Evolutionary conservation across 2,329 filamentous ascomycete genomes (phyloP).

Genomic region (Teratosphaeria zuluensis): DNA sequence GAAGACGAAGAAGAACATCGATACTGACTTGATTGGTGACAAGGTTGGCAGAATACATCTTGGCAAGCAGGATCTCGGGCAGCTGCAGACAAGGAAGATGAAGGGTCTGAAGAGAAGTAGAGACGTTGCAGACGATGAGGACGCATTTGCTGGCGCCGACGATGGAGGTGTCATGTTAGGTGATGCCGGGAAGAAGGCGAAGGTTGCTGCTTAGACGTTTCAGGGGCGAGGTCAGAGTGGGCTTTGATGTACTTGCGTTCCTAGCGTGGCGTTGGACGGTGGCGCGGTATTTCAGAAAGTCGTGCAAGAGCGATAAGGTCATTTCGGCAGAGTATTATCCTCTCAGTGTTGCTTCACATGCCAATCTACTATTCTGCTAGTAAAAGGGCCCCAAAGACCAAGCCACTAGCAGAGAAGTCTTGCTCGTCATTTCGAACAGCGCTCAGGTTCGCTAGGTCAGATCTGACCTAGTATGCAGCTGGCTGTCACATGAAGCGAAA

Average conservation of each 20-base stretch:
- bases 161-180: constrained; percentile 7
- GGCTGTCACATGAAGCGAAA: background rate
- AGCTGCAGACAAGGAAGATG: constrained; percentile 96
- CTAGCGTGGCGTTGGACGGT: constrained; percentile 11
- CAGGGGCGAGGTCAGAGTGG: background rate
- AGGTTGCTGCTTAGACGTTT: constrained; percentile 11
- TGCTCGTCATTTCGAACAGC: too few relatives aligned
- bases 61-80: constrained; percentile 76
- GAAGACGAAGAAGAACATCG: constrained; percentile 89
- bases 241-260: constrained; percentile 8
- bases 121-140: constrained; percentile 48
- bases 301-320: background rate
- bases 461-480: too few relatives aligned
- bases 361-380: too few relatives aligned
- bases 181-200: constrained; percentile 16
- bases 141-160: constrained; percentile 9
- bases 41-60: constrained; percentile 91
- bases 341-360: background rate
- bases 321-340: background rate
- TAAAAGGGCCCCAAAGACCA: too few relatives aligned
- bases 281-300: background rate
- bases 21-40: constrained; percentile 83
- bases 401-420: too few relatives aligned
- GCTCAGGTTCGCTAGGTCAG: too few relatives aligned
- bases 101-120: constrained; percentile 88